Evolutionary conservation across 2,329 filamentous ascomycete genomes (phyloP), one percentile per base, ranked within the genome.

Genomic region (Sodiomyces alkalinus): DNA sequence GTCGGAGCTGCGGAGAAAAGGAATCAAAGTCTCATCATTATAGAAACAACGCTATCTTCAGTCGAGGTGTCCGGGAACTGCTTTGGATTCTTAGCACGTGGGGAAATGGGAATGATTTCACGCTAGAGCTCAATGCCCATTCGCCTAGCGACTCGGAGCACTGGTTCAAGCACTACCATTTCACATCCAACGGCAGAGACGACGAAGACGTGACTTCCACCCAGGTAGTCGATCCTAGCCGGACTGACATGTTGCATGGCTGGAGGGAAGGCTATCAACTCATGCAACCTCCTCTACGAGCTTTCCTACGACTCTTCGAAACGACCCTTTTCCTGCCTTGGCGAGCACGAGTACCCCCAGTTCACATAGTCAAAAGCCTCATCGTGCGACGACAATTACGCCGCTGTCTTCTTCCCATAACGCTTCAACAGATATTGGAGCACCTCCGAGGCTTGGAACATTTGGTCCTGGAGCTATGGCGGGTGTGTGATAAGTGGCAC

Each of bases 91-190:
- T 53, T 17, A 42, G 41, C 17, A 36, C 28, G 7, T 52, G 49
- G 51, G 26, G 36, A 10, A 37, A 39, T 26, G 28, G 29, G 9
- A 33, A 33, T 16, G 25, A 31, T 17, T 35, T 55, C 35, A 39
- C 40, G 6, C 36, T 55, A 33, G 52, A 55, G 35, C 33, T 53
- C 12, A 48, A 46, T 30, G 42, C 34, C 3, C 41, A 47, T 22
- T 51, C 46, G 27, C 48, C 44, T 9, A 53, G 49, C 31, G 48
- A 55, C 41, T 41, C 25, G 8, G 33, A 50, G 26, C 45, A 54
- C 35, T 53, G 37, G 38, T 52, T 51, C 33, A 46, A 46, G 31
- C 37, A 47, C 32, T 32, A 39, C 14, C 26, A 38, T 33, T 44
- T 49, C 18, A 47, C n/a, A n/a, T n/a, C n/a, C n/a, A n/a, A n/a